Conservation (phyloP, 2,329 filamentous ascomycete species). For the Leptographium procerum region DNA sequence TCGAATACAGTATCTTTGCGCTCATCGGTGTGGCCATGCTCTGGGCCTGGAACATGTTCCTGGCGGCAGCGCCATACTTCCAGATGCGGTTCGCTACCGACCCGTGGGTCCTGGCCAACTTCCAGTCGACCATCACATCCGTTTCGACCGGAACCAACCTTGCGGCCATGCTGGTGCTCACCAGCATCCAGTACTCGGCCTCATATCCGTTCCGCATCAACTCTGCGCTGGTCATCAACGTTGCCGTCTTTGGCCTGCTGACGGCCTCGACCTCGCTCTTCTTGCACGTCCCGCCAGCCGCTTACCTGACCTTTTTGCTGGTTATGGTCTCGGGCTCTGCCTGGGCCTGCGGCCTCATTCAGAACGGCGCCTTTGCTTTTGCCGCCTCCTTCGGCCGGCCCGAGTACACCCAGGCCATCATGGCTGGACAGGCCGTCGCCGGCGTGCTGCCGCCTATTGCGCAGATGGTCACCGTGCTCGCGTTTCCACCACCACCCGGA, state of each 20-base stretch:
- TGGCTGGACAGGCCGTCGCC: conserved; percentile 86
- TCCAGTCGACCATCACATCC: conserved; percentile 80
- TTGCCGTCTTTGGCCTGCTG: conserved; percentile 63
- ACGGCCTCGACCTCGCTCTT: conserved; percentile 68
- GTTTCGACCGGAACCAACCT: conserved; percentile 81
- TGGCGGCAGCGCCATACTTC: conserved; percentile 91
- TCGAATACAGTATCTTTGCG: conserved; percentile 77
- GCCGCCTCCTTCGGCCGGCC: conserved; percentile 72
- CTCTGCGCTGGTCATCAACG: conserved; percentile 63
- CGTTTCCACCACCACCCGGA: conserved; percentile 37
- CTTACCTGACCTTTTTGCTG: conserved; percentile 75
- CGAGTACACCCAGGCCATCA: conserved; percentile 92
- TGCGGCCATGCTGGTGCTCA: conserved; percentile 61
- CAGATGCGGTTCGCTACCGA: conserved; percentile 64
- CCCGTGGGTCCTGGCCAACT: conserved; percentile 64
- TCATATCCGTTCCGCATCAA: conserved; percentile 84
- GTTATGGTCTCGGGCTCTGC: conserved; percentile 70
- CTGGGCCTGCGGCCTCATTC: conserved; percentile 71
- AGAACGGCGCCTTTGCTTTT: conserved; percentile 91
- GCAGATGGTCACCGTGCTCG: conserved; percentile 74
- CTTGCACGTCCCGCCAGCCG: conserved; percentile 44
- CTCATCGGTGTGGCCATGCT: conserved; percentile 87
- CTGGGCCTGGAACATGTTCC: conserved; percentile 99
- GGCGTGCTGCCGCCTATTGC: conserved; percentile 81
- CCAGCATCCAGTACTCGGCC: conserved; percentile 67